Conservation (phyloP, 2,329 filamentous ascomycete genomes). For the Alternaria sp. region DNA sequence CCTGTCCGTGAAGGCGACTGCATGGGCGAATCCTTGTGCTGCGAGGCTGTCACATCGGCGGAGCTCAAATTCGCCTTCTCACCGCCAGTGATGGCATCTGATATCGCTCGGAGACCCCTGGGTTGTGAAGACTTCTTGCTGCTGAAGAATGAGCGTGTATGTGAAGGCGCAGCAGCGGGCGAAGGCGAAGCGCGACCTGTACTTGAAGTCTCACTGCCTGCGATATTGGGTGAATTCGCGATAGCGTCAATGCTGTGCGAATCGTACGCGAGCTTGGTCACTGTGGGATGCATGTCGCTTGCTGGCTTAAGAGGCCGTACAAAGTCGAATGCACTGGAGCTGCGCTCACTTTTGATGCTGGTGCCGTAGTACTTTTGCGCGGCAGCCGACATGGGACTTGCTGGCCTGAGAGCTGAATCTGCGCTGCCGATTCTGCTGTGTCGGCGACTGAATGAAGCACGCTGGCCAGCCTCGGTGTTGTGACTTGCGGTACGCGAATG, state of each 20-base stretch:
- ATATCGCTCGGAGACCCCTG: constrained; percentile 83
- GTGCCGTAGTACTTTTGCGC: constrained; percentile 74
- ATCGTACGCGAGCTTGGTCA: constrained; percentile 65
- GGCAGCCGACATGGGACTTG: constrained; percentile 62
- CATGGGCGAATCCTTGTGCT: constrained; percentile 61
- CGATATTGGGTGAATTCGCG: constrained; percentile 49
- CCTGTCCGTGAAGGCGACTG: constrained; percentile 77
- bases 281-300: constrained; percentile 60
- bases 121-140: constrained; percentile 51
- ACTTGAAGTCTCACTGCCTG: constrained; percentile 60
- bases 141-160: constrained; percentile 50
- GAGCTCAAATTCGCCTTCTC: constrained; percentile 61
- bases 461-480: constrained; percentile 64
- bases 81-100: constrained; percentile 70
- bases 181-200: constrained; percentile 57
- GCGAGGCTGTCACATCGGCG: constrained; percentile 51
- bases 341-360: constrained; percentile 44
- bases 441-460: constrained; percentile 68
- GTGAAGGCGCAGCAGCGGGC: constrained; percentile 41
- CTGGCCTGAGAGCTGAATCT: constrained; percentile 72
- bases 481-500: constrained; percentile 80
- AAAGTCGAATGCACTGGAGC: constrained; percentile 60
- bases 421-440: constrained; percentile 82
- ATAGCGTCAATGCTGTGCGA: constrained; percentile 57
- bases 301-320: constrained; percentile 51